Conservation (phyloP, 108 stramenopile species). For the Fragilariopsis cylindrus region DNA sequence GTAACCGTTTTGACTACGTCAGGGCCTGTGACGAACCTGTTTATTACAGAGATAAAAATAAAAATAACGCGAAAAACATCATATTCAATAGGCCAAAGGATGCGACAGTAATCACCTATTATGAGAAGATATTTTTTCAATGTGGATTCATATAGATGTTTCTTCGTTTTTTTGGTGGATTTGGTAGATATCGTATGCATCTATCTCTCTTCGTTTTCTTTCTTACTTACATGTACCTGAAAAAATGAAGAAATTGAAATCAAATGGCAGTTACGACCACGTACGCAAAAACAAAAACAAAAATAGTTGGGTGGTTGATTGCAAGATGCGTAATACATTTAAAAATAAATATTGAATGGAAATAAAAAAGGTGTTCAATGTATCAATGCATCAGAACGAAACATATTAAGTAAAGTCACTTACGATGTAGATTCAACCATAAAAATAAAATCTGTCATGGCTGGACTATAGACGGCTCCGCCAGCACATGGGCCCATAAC, state of each 20-base stretch:
- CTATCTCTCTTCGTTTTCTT: background rate
- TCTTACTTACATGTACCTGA: slow-evolving; percentile 17
- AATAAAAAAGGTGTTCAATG: too few species aligned
- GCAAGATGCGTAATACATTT: too few species aligned
- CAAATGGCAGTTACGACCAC: background rate
- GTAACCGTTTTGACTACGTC: slow-evolving; percentile 99
- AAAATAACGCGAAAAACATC: background rate
- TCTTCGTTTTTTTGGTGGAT: background rate
- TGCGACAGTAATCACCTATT: too few species aligned
- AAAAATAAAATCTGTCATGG: slow-evolving; percentile 99
- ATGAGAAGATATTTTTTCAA: too few species aligned
- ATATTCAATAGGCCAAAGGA: too few species aligned
- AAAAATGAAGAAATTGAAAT: background rate
- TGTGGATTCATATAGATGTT: too few species aligned
- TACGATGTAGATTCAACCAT: slow-evolving; percentile 92
- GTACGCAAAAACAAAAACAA: background rate
- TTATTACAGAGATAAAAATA: slow-evolving; percentile 19
- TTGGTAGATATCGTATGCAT: background rate
- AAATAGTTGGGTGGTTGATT: background rate
- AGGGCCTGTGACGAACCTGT: slow-evolving; percentile 99
- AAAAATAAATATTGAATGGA: too few species aligned
- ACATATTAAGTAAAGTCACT: background rate
- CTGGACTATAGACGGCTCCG: slow-evolving; percentile 96
- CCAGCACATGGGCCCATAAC: slow-evolving; percentile 88
- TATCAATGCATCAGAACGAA: background rate